These are phyloP conservation scores for Aureobasidium sp. DNA, from an alignment of 2,329 filamentous ascomycete genomes.

Conservation along the genomic window DNA sequence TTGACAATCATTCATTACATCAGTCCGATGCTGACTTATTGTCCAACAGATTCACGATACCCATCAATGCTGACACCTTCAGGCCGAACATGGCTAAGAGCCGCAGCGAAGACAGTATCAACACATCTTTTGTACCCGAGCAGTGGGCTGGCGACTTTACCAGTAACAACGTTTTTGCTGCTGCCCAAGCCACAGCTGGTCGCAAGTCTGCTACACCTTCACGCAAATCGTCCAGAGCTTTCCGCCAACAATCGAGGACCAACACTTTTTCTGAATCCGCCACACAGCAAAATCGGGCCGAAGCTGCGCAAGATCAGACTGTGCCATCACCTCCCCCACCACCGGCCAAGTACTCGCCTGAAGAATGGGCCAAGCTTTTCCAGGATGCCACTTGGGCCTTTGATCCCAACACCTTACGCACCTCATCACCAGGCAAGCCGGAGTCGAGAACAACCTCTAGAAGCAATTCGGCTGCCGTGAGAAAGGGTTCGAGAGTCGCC, in stretches of 20 bases:
- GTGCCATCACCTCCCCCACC: slow-evolving; percentile 14
- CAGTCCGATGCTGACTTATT: slow-evolving; percentile 10
- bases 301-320: not conserved
- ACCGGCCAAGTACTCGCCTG: slow-evolving; percentile 30
- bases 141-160: slow-evolving; percentile 40
- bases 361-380: slow-evolving; percentile 37
- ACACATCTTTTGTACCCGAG: slow-evolving; percentile 40
- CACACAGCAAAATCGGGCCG: not conserved
- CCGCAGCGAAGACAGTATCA: slow-evolving; percentile 41
- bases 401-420: slow-evolving; percentile 10
- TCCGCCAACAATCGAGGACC: slow-evolving; percentile 1
- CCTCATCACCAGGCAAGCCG: not conserved
- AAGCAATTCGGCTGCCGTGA: slow-evolving; percentile 8
- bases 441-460: slow-evolving; percentile 2
- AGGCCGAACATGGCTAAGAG: slow-evolving; percentile 31
- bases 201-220: slow-evolving; percentile 18
- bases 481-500: slow-evolving; percentile 1
- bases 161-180: slow-evolving; percentile 32
- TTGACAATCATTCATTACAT: not conserved
- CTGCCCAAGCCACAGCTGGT: slow-evolving; percentile 20
- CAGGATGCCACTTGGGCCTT: slow-evolving; percentile 35
- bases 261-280: not conserved
- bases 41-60: slow-evolving; percentile 25
- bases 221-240: slow-evolving; percentile 10
- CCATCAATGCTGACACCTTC: slow-evolving; percentile 19